Base-by-base conservation (phyloP, 1,139 yeast species). In the Hansenula anomala region DNA sequence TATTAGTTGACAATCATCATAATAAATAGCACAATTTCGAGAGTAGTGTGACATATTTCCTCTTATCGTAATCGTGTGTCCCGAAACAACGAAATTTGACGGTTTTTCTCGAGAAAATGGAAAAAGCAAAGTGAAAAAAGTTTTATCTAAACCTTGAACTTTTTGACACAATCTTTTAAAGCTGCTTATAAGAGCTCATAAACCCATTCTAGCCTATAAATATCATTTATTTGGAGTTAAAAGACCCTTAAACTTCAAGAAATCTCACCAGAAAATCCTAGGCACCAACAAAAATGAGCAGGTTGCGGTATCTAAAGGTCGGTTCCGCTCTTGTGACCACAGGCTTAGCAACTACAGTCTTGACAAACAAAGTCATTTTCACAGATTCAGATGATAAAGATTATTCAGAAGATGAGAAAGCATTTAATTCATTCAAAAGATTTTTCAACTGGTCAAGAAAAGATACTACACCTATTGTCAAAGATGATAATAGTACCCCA, bases 281-380 rank as follows among this genome's bases (percentile, higher is more conserved):
- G n/a, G n/a, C n/a, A 20, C 22, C 22, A 20, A 20, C 25, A 26
- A 18, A n/a, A 6, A 28, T 28, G 36, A 36, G 32, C 17, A 30
- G 35, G 27, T 6, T 32, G 8, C 39, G 42, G 10, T 38, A 28
- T 18, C 14, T 40, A 3, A 44, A 42, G 20, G 26, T 34, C 19
- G 40, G 38, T 7, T 39, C 47, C 2, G 39, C 39, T 28, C 31
- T 43, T 20, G 39, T 34, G 12, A 43, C 44, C 6, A 31, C 44
- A 3, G 44, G 47, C 11, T 23, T 39, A 11, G 30, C 30, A 26
- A 41, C 47, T 8, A 26, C 43, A 5, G 30, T 41, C 1, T 13
- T 45, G 17, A 23, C 25, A 23, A 37, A 36, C 11, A 36, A 33
- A 6, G 29, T 36, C 1, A 39, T 46, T 13, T 37, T 37, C n/a